Conservation (phyloP, 257 asterid genomes). For the Prunella vulgaris region DNA sequence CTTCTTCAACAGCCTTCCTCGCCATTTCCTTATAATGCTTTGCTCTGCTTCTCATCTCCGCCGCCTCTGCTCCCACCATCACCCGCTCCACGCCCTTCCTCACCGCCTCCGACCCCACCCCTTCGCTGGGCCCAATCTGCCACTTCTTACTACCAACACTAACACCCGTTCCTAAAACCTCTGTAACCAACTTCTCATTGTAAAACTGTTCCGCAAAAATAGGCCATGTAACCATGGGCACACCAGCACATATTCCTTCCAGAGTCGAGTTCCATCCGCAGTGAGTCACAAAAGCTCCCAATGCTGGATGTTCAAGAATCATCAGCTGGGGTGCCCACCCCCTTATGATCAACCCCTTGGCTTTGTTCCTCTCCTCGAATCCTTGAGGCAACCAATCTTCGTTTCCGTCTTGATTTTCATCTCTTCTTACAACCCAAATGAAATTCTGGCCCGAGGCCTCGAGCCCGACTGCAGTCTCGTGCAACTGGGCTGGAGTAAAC, state of each 20-base stretch:
- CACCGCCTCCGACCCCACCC: slow-evolving; percentile 30
- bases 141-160: slow-evolving; percentile 33
- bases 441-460: slow-evolving; percentile 32
- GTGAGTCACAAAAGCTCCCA: slow-evolving; percentile 38
- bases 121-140: slow-evolving; percentile 18
- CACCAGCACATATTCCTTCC: slow-evolving; percentile 34
- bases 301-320: slow-evolving; percentile 31
- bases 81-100: slow-evolving; percentile 24
- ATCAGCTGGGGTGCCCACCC: slow-evolving; percentile 48
- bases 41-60: slow-evolving; percentile 38
- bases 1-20: slow-evolving; percentile 32
- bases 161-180: slow-evolving; percentile 32
- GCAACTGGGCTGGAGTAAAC: slow-evolving; percentile 24
- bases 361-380: slow-evolving; percentile 20
- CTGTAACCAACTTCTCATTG: slow-evolving; percentile 37
- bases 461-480: slow-evolving; percentile 34
- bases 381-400: slow-evolving; percentile 33
- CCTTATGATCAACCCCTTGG: slow-evolving; percentile 25
- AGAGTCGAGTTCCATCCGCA: slow-evolving; percentile 49
- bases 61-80: slow-evolving; percentile 30
- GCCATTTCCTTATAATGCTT: slow-evolving; percentile 29
- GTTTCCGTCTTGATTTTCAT: not conserved
- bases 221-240: slow-evolving; percentile 56
- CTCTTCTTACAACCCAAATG: slow-evolving; percentile 31
- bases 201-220: slow-evolving; percentile 37